Conservation (phyloP, 192 early-diverging fungal genomes). For the Helicostylum pulchrum region DNA sequence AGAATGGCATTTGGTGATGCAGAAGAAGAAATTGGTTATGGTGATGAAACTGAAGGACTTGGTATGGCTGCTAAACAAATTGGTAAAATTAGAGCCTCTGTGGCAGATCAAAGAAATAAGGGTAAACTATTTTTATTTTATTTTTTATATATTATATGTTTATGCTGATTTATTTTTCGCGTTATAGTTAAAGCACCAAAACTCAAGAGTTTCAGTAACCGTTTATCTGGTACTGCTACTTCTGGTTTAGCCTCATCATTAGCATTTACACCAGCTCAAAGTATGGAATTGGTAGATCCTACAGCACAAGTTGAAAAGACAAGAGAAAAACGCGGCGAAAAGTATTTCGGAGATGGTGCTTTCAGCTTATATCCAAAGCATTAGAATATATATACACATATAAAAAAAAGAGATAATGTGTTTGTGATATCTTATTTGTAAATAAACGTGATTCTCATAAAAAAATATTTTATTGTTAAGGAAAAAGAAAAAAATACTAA, state of each 20-base stretch:
- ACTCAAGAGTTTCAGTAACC: constrained; percentile 41
- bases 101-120: constrained; percentile 67
- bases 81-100: constrained; percentile 75
- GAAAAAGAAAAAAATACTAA: too few species aligned
- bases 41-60: constrained; percentile 83
- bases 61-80: constrained; percentile 78
- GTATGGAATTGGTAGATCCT: constrained; percentile 90
- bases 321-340: constrained; percentile 60
- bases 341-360: constrained; percentile 72
- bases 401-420: too few species aligned
- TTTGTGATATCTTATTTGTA: too few species aligned
- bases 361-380: constrained; percentile 26
- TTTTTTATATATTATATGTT: neutral
- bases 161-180: constrained; percentile 22
- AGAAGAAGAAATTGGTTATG: constrained; percentile 84
- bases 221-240: constrained; percentile 43
- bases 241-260: constrained; percentile 86
- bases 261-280: constrained; percentile 93
- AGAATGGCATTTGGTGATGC: constrained; percentile 88
- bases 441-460: too few species aligned
- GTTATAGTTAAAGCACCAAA: constrained; percentile 50
- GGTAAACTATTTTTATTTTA: constrained; percentile 45
- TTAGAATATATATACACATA: too few species aligned
- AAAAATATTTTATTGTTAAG: too few species aligned
- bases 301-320: constrained; percentile 57